Conservation (phyloP, 2,329 filamentous ascomycete genomes). For the Bretziella fagacearum region DNA sequence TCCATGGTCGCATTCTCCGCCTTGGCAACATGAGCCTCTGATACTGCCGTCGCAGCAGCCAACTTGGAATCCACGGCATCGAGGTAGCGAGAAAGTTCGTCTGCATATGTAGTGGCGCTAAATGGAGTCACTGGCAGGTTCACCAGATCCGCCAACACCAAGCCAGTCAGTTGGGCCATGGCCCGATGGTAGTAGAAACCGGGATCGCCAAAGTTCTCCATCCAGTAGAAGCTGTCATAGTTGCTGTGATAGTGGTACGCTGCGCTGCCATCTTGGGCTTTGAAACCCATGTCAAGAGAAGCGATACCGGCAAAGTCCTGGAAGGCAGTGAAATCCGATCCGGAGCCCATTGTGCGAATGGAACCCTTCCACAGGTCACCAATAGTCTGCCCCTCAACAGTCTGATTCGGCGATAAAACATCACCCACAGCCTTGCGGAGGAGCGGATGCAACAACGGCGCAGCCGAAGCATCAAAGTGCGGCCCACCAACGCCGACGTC, state of each 20-base stretch:
- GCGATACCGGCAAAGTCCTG: constrained; percentile 54
- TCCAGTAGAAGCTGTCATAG: constrained; percentile 84
- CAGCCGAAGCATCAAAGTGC: constrained; percentile 46
- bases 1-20: constrained; percentile 6
- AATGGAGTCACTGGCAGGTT: constrained; percentile 47
- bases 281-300: constrained; percentile 47
- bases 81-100: constrained; percentile 35
- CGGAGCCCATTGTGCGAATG: constrained; percentile 52
- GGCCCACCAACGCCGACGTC: constrained; percentile 56
- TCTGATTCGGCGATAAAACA: constrained; percentile 61
- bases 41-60: constrained; percentile 16
- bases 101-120: constrained; percentile 46
- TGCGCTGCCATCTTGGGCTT: constrained; percentile 26
- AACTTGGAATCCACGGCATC: constrained; percentile 34
- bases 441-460: constrained; percentile 58
- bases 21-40: not conserved
- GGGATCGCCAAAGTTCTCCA: constrained; percentile 61
- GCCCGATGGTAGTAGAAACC: constrained; percentile 49
- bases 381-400: constrained; percentile 52
- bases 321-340: constrained; percentile 60
- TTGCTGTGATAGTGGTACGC: constrained; percentile 80
- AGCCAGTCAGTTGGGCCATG: constrained; percentile 47
- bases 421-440: constrained; percentile 48
- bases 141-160: constrained; percentile 43
- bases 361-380: constrained; percentile 47